phyloP scores from a whole-genome alignment of 2,329 filamentous ascomycete genomes.

The Curvularia sp. region DNA sequence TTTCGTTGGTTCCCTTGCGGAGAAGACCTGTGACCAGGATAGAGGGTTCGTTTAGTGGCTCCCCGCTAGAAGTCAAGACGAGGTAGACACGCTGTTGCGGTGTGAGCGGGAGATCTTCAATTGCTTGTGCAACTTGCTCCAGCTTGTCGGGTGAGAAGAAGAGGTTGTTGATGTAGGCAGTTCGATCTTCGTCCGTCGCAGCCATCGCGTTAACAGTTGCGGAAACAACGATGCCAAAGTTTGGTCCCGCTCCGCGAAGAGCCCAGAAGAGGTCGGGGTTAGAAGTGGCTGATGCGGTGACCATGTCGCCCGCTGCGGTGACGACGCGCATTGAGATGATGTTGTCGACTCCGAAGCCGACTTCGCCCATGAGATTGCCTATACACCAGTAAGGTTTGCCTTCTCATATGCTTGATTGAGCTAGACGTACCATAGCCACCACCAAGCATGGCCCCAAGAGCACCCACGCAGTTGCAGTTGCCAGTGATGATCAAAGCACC shows the following conservation, averaged over 20 bases:
- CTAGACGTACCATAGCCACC: conserved; percentile 59
- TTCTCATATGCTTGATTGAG: not conserved
- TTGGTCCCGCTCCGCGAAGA: conserved; percentile 48
- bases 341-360: conserved; percentile 64
- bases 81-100: conserved; percentile 50
- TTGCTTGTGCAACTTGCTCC: conserved; percentile 45
- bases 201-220: conserved; percentile 51
- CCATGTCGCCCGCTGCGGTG: conserved; percentile 38
- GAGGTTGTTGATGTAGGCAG: conserved; percentile 37
- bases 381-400: not conserved
- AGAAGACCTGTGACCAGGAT: conserved; percentile 46
- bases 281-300: conserved; percentile 37
- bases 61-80: conserved; percentile 41
- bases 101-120: conserved; percentile 49
- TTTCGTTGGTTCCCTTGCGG: conserved; percentile 43
- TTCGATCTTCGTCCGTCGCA: conserved; percentile 28
- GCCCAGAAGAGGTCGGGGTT: conserved; percentile 49
- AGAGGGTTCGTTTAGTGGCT: conserved; percentile 28
- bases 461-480: conserved; percentile 46
- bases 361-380: conserved; percentile 60
- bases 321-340: conserved; percentile 45
- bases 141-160: conserved; percentile 40
- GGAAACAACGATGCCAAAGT: conserved; percentile 46
- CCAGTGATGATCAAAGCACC: conserved; percentile 39
- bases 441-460: conserved; percentile 49